Percentiles rank a stretch among this genome's conserved stretches.
Evolutionary conservation across 768 basidiomycete species (phyloP).

Genomic region (Tulasnella sp.): DNA sequence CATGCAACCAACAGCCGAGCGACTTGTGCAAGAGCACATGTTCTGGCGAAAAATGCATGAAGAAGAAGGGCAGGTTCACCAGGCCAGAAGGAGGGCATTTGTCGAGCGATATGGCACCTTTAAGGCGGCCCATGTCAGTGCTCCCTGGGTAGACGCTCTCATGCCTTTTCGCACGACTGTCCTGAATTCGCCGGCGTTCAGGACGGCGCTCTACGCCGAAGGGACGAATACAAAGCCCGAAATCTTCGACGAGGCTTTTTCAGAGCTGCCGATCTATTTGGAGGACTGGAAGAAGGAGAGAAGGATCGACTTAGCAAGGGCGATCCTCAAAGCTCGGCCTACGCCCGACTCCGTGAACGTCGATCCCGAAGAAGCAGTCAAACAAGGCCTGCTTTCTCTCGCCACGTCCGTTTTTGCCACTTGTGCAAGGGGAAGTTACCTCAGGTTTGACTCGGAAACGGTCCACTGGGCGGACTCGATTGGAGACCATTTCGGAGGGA

Average conservation of each 20-base stretch:
- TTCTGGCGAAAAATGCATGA: background rate
- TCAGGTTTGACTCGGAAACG: background rate
- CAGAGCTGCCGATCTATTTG: background rate
- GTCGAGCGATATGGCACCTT: background rate
- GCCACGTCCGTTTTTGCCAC: background rate
- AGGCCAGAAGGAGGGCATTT: background rate
- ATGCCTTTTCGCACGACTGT: background rate
- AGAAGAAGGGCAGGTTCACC: background rate
- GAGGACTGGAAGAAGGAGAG: background rate
- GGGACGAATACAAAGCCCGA: background rate
- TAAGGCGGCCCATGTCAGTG: background rate
- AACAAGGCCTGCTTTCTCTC: background rate
- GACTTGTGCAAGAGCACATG: background rate
- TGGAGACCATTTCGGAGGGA: background rate
- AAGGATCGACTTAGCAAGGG: background rate
- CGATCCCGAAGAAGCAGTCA: background rate
- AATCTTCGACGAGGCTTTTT: background rate
- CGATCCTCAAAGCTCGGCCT: background rate
- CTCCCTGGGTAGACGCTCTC: background rate
- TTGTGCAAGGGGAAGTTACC: background rate
- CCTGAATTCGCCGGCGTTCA: background rate
- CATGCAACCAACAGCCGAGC: background rate
- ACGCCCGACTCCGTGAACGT: no score
- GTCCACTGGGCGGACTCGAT: background rate
- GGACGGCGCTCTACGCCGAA: background rate